Base-by-base conservation (phyloP, 2,329 filamentous ascomycete species). In the Fusarium anthophilum region DNA sequence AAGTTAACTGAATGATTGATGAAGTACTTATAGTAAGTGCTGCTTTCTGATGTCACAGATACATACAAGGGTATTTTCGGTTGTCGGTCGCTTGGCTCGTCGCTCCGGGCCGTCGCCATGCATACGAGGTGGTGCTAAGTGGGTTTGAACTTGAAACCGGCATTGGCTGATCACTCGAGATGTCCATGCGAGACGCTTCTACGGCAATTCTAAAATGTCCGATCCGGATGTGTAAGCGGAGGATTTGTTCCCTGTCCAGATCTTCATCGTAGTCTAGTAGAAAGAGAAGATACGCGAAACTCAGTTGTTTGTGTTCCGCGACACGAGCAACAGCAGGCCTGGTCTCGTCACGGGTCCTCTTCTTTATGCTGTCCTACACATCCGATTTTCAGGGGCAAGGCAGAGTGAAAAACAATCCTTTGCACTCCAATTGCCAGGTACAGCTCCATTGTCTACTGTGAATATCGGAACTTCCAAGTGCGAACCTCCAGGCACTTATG, bases 31-130 rank as follows among this genome's bases (percentile, higher is more conserved):
- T 53, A 63, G 43, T 9, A n/a, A 45, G 20, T 44, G 17, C 30
- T 30, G 9, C 26, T 58, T 17, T 41, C 12, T 30, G 41, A 35
- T 41, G 38, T 26, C 22, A 6, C 28, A 17, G 37, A n/a, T 24
- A n/a, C 14, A 22, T 41, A 55, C 38, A 8, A n/a, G 13, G 24
- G 9, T 12, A 6, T 55, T 28, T n/a, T 30, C 65, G 72, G 55
- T 18, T 72, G 43, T 75, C 64, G 69, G 72, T 55, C 64, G 38
- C 47, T 58, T 63, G 70, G 70, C 28, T 53, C 35, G 11, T 73
- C 70, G 61, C 57, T 41, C 48, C 72, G 72, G 72, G 32, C 57
- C 68, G 28, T 75, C 64, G 58, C 65, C 28, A 15, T 51, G 32
- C 38, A 63, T 39, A 24, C 22, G 43, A 38, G 32, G 22, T 44